phyloP scores from a whole-genome alignment of 2,329 filamentous ascomycete genomes.

The Xylariales sp. region DNA sequence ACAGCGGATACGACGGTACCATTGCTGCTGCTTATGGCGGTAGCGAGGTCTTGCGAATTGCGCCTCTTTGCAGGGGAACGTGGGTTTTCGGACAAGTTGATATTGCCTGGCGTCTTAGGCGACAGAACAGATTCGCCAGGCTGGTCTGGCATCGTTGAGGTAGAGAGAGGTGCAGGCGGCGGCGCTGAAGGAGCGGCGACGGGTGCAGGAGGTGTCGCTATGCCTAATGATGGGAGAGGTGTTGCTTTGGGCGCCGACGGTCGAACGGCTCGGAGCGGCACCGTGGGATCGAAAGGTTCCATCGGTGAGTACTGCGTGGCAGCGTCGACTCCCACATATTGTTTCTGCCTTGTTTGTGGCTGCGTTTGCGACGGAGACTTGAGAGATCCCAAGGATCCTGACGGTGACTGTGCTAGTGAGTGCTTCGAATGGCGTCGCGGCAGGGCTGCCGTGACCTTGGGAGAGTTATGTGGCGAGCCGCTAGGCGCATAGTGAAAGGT shows the following conservation, averaged over 20 bases:
- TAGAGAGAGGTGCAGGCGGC: conserved; percentile 6
- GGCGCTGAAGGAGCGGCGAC: conserved; percentile 2
- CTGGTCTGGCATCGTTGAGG: conserved; percentile 15
- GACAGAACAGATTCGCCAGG: conserved; percentile 19
- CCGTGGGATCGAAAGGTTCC: conserved; percentile 38
- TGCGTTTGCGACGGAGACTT: conserved; percentile 18
- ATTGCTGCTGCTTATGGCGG: too few relatives aligned
- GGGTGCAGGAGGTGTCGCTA: conserved; percentile 9
- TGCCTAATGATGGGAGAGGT: conserved; percentile 5
- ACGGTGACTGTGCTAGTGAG: conserved; percentile 23
- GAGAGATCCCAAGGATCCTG: conserved; percentile 23
- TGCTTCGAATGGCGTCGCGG: conserved; percentile 34
- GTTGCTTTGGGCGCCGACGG: conserved; percentile 7
- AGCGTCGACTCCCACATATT: conserved; percentile 43
- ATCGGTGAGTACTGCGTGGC: conserved; percentile 45
- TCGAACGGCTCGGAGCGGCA: conserved; percentile 23
- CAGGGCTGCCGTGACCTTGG: conserved; percentile 33
- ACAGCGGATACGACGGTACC: conserved; percentile 17
- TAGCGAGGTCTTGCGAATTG: conserved; percentile 34
- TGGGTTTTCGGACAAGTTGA: conserved; percentile 10
- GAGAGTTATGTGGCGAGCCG: conserved; percentile 36
- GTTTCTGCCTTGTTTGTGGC: conserved; percentile 23
- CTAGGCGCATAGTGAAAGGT: conserved; percentile 46
- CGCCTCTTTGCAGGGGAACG: conserved; percentile 38
- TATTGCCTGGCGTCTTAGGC: conserved; percentile 11